Evolutionary conservation across 768 basidiomycete genomes (phyloP), one percentile per base, ranked within the genome.

Genomic region (Tephrocybe sp.): DNA sequence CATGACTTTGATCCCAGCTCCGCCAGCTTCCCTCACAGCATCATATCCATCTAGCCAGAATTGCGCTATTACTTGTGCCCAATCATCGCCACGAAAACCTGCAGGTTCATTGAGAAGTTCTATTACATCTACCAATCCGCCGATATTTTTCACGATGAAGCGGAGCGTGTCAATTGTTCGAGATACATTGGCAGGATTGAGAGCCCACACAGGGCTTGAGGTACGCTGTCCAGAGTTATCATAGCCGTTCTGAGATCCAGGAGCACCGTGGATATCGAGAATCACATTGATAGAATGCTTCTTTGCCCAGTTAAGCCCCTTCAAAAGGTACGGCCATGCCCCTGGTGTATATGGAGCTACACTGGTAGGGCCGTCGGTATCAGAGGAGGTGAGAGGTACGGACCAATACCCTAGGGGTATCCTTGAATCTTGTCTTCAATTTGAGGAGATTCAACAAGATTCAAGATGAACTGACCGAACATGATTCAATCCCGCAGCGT

Each of bases 391-490:
- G 28, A 85, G 66, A 0, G 86, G 86, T n/a, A 88, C 78, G n/a
- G 85, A 85, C 87, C 87, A 90, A 63, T 84, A 90, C 8, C 86
- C 86, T 5, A 88, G 53, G 4, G 86, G 86, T 60, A 90, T 84
- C 25, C 86, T 87, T 51, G 25, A 36, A 25, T 33, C 34, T 28
- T 33, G 11, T 32, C 20, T 11, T 33, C 41, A 39, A 23, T 17
- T 37, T 9, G 18, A 11, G n/a, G 23, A 17, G 21, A 12, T 30
- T 24, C 9, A 21, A 30, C 15, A 28, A 39, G 45, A 28, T 30
- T 11, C 28, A 30, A 11, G 43, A 34, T 12, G 21, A 18, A 15
- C 38, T 33, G 54, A 86, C 84, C 86, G 80, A 46, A 88, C 84
- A 62, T 87, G 86, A 56, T 83, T 88, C 41, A 90, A 70, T 0